Base-by-base conservation (phyloP, 306 rosid species). In the Mimosa pudica region DNA sequence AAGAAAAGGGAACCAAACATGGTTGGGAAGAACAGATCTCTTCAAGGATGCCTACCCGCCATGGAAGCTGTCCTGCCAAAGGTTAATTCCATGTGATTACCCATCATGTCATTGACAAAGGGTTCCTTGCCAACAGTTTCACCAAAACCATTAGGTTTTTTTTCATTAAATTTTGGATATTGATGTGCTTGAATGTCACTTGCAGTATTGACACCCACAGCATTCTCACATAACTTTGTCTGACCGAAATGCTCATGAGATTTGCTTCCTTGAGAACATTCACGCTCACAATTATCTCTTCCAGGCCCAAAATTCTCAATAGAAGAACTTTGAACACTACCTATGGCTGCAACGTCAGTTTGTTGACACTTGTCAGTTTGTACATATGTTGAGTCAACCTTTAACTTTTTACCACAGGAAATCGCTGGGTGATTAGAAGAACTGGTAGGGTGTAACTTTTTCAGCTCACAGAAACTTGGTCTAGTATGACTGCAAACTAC, bases 41-140 rank as follows among this genome's bases (percentile, higher is more conserved):
- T 83, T 72, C 78, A 77, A 74, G 82, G 81, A 54, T 66, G 76
- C 80, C 64, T 17, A 51, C 81, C 81, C 33, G 73, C 73, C 85
- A 61, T 35, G 2, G 90, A 82, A 52, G 86, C 80, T 74, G 84
- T 88, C 75, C 79, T 81, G 73, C 77, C 66, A 55, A 58, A 75
- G 75, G 88, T 77, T 87, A 85, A 72, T 60, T 75, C 74, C n/a
- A 46, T 65, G 72, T 71, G 83, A 81, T 83, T 84, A 70, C 68
- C 71, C 45, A 65, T 69, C 62, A 73, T 45, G 66, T 75, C 81
- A 46, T 76, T 70, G 79, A 74, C 70, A 70, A 41, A 71, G n/a
- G 86, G 60, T 8, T 47, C 79, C 41, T 80, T 77, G 74, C 71
- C 82, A 66, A 76, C 45, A 79, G 73, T 71, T 72, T 79, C 86